Conservation (phyloP, 192 early-diverging fungal species). For the Chytriomyces sp. region DNA sequence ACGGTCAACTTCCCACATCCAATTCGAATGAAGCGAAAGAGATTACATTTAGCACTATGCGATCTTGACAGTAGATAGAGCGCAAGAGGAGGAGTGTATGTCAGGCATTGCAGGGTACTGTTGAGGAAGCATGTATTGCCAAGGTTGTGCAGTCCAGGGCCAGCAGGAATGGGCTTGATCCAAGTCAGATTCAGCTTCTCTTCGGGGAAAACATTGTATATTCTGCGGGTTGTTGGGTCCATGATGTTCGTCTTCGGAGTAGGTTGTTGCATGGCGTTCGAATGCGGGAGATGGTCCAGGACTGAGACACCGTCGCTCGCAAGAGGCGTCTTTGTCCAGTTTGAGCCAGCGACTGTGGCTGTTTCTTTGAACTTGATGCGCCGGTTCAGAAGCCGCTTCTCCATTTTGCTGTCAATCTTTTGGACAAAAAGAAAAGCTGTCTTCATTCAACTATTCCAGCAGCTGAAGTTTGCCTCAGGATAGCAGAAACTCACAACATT, state of each 20-base stretch:
- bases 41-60: conserved; percentile 38
- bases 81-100: conserved; percentile 57
- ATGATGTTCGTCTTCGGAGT: neutral
- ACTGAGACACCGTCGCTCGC: neutral
- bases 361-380: conserved; percentile 26
- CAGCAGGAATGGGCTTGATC: conserved; percentile 28
- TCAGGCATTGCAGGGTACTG: conserved; percentile 81
- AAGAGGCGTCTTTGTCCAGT: neutral
- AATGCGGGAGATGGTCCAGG: neutral
- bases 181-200: conserved; percentile 20
- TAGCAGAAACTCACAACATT: conserved; percentile 77
- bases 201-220: conserved; percentile 20
- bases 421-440: too few relatives aligned
- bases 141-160: conserved; percentile 72
- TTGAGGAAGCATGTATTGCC: conserved; percentile 90
- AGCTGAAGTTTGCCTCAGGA: conserved; percentile 85
- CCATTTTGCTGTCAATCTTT: neutral
- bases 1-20: neutral
- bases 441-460: conserved; percentile 54
- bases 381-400: conserved; percentile 4
- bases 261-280: neutral
- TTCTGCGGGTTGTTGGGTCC: neutral
- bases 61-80: conserved; percentile 24
- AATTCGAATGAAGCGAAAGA: too few relatives aligned
- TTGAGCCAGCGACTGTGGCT: neutral